Conservation (phyloP, 495 filamentous ascomycete genomes). For the Lentithecium fluviatile region DNA sequence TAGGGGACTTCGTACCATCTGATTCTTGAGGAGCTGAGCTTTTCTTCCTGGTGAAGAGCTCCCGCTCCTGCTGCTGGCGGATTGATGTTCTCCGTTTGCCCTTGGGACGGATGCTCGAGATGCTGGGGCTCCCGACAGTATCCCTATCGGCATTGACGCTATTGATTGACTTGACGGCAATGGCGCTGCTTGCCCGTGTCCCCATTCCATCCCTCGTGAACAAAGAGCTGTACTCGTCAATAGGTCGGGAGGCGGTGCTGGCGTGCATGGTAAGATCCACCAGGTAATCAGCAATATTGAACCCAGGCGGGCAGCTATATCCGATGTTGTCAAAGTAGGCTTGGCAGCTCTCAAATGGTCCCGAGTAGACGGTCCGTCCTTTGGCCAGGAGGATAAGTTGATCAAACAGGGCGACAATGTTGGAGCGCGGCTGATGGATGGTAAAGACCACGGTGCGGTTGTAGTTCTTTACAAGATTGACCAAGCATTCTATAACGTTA, state of each 20-base stretch:
- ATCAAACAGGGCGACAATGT: slow-evolving; percentile 98
- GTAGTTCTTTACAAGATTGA: slow-evolving; percentile 92
- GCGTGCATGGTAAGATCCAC: slow-evolving; percentile 98
- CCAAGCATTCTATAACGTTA: slow-evolving; percentile 94
- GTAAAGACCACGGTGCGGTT: slow-evolving; percentile 97
- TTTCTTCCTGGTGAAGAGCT: slow-evolving; percentile 84
- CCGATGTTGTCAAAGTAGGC: slow-evolving; percentile 88
- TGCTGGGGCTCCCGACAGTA: slow-evolving; percentile 56
- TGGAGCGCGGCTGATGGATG: slow-evolving; percentile 98
- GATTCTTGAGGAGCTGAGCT: slow-evolving; percentile 50
- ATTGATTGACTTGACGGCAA: slow-evolving; percentile 87
- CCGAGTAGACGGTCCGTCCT: slow-evolving; percentile 89
- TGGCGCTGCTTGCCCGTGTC: slow-evolving; percentile 80
- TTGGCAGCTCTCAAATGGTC: slow-evolving; percentile 84
- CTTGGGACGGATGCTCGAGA: slow-evolving; percentile 56
- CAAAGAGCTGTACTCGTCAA: slow-evolving; percentile 56
- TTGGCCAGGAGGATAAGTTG: slow-evolving; percentile 85
- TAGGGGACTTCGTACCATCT: slow-evolving; percentile 55
- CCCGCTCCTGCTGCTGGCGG: slow-evolving; percentile 77
- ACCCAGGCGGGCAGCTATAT: slow-evolving; percentile 89
- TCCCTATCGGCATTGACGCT: slow-evolving; percentile 64
- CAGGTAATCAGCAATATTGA: slow-evolving; percentile 97
- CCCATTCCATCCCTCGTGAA: slow-evolving; percentile 52
- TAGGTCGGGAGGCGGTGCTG: slow-evolving; percentile 54
- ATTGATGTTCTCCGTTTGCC: slow-evolving; percentile 70